Evolutionary conservation across 1,284 basidiomycete genomes (phyloP), one percentile per base, ranked within the genome.

Genomic region (Caloboletus inedulis): DNA sequence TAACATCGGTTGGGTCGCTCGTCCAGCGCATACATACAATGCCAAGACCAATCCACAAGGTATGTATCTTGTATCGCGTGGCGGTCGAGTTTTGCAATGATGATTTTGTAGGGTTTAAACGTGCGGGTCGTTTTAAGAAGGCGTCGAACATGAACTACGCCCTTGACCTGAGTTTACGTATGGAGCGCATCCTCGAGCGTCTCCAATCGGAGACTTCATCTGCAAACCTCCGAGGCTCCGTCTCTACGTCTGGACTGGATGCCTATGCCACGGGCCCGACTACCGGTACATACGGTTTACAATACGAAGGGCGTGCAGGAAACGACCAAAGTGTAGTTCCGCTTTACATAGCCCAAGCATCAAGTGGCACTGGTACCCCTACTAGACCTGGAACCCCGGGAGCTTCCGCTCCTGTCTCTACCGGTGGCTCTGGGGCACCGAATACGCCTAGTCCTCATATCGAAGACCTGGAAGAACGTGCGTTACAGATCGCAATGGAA

Each of bases 71-170:
- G 2, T 29, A 12, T 19, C 31, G 6, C 13, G 5, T 2, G 3
- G 6, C 41, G 7, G 12, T 27, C 31, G 13, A 19, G 4, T 29
- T 23, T 50, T 21, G 13, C 35, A 35, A 44, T 13, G 7, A n/a
- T n/a, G 14, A 16, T 7, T 44, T 39, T 16, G 7, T 33, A 69
- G 89, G 88, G 0, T 94, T 84, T 73, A 77, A 81, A 51, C 87
- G 92, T 49, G 86, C 88, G n/a, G 92, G 92, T 55, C 82, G 89
- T 29, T 94, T 93, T 77, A 93, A 94, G 77, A 94, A 94, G 71
- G 90, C 89, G 0, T 86, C 84, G 1, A 94, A 94, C 70, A 89
- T 94, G 87, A 94, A 94, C 70, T 92, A 90, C 66, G 89, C 80
- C 2, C 79, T 90, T 30, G 74, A 76, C 41, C 75, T 93, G 7